Percentiles rank a stretch among this genome's conserved stretches.
Evolutionary conservation across 1,284 basidiomycete species (phyloP).

Genomic region (Moesziomyces sp.): DNA sequence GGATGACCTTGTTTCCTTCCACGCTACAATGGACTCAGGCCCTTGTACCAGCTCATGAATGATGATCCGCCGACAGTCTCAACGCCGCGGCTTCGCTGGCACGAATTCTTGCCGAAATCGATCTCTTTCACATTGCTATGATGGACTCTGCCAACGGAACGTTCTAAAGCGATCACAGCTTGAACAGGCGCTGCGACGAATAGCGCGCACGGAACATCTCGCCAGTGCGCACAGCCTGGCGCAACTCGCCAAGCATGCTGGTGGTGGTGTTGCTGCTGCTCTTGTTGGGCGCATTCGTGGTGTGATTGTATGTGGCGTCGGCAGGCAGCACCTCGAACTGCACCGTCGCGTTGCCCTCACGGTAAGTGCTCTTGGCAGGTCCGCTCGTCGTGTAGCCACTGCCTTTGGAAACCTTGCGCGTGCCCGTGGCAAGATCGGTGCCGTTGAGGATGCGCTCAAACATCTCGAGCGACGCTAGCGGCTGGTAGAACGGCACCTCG

Average conservation of each 20-base stretch:
- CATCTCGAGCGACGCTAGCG: slow-evolving; percentile 41
- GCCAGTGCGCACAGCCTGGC: slow-evolving; percentile 8
- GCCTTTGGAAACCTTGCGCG: slow-evolving; percentile 8
- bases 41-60: too few species aligned
- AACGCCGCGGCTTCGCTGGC: too few species aligned
- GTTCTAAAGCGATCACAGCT: slow-evolving; percentile 7
- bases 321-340: slow-evolving; percentile 26
- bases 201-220: slow-evolving; percentile 29
- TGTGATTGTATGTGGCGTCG: slow-evolving; percentile 40
- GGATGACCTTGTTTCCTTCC: too few species aligned
- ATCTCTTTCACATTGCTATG: not conserved
- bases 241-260: not conserved
- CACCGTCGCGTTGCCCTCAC: slow-evolving; percentile 45
- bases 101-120: too few species aligned
- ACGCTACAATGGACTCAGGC: too few species aligned
- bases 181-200: slow-evolving; percentile 22
- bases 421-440: slow-evolving; percentile 48
- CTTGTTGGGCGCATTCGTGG: slow-evolving; percentile 35
- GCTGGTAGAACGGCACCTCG: slow-evolving; percentile 59
- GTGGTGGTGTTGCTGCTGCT: not conserved
- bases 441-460: slow-evolving; percentile 41
- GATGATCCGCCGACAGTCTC: too few species aligned
- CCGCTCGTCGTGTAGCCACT: slow-evolving; percentile 33
- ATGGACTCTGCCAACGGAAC: not conserved
- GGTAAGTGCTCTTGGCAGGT: slow-evolving; percentile 29